These are phyloP conservation scores for Collybia mongolica DNA, from an alignment of 768 basidiomycete genomes.

Conservation along the genomic window DNA sequence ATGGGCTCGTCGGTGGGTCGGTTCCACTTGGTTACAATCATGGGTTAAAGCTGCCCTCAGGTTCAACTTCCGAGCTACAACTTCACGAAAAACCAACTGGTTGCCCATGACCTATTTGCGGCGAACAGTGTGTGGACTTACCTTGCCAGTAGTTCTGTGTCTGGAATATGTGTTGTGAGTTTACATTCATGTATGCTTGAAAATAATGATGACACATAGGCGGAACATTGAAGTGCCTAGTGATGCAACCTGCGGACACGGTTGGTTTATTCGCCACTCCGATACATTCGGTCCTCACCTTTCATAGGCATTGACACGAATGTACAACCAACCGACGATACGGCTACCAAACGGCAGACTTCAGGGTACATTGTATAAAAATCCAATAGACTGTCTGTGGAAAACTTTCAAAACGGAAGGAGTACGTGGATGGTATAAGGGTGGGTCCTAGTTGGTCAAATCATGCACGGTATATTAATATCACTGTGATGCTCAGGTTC, in stretches of 20 bases:
- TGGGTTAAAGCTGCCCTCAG: slow-evolving; percentile 29
- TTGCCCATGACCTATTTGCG: slow-evolving; percentile 63
- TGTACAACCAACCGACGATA: slow-evolving; percentile 94
- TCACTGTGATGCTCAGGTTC: slow-evolving; percentile 52
- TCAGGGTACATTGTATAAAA: slow-evolving; percentile 80
- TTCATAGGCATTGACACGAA: slow-evolving; percentile 76
- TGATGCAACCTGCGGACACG: slow-evolving; percentile 95
- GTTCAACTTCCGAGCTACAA: slow-evolving; percentile 97
- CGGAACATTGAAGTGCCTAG: slow-evolving; percentile 55
- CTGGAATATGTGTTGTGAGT: slow-evolving; percentile 89
- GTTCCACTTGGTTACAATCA: not conserved
- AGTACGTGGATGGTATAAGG: slow-evolving; percentile 94
- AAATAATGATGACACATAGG: not conserved
- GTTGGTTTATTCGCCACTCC: slow-evolving; percentile 26
- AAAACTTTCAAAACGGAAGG: slow-evolving; percentile 94
- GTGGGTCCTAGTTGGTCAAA: slow-evolving; percentile 27
- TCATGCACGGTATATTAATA: too few species aligned
- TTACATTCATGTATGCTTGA: not conserved
- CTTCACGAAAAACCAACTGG: slow-evolving; percentile 82
- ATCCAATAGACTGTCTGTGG: slow-evolving; percentile 95
- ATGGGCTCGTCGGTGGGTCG: slow-evolving; percentile 83
- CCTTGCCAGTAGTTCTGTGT: slow-evolving; percentile 83
- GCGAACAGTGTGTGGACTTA: slow-evolving; percentile 86
- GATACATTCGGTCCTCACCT: slow-evolving; percentile 6
- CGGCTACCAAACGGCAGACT: slow-evolving; percentile 66